Conservation (phyloP, 2,329 filamentous ascomycete genomes). For the Trichophyton schoenleinii region DNA sequence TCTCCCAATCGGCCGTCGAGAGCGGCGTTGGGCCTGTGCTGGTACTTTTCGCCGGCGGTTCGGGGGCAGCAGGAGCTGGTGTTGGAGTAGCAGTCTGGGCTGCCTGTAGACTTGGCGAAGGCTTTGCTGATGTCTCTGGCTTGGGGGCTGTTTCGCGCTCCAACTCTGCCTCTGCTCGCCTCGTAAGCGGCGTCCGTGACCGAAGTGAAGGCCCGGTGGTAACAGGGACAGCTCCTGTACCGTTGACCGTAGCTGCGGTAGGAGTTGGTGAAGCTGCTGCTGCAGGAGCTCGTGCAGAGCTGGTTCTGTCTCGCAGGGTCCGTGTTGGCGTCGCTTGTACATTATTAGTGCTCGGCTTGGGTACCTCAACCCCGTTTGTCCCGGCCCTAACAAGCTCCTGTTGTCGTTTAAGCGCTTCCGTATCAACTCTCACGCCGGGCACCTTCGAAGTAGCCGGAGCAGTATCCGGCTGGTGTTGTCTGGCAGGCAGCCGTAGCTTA, state of each 20-base stretch:
- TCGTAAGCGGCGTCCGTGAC: background rate
- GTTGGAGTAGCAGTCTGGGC: background rate
- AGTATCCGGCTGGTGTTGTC: slow-evolving; percentile 37
- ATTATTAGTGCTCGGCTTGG: slow-evolving; percentile 6
- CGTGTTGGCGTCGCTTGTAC: slow-evolving; percentile 16
- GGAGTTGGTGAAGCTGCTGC: slow-evolving; percentile 4
- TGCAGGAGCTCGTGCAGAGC: background rate
- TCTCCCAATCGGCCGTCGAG: background rate
- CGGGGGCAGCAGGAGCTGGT: background rate
- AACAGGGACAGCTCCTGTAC: background rate
- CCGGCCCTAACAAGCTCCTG: slow-evolving; percentile 40
- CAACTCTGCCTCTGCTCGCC: background rate
- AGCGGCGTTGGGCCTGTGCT: background rate
- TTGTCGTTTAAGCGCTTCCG: slow-evolving; percentile 42
- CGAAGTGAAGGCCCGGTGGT: background rate
- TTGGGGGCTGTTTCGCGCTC: background rate
- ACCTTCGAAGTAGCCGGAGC: slow-evolving; percentile 28
- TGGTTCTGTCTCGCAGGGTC: slow-evolving; percentile 26
- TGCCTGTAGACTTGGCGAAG: background rate
- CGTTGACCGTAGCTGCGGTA: background rate
- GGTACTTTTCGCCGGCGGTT: background rate
- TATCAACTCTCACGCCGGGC: slow-evolving; percentile 41
- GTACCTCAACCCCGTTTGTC: slow-evolving; percentile 20
- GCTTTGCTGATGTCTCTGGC: background rate
- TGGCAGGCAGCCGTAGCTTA: slow-evolving; percentile 56